phyloP scores from a whole-genome alignment of 352 stramenopile genomes.

The Globisporangium cylindrosporum region DNA sequence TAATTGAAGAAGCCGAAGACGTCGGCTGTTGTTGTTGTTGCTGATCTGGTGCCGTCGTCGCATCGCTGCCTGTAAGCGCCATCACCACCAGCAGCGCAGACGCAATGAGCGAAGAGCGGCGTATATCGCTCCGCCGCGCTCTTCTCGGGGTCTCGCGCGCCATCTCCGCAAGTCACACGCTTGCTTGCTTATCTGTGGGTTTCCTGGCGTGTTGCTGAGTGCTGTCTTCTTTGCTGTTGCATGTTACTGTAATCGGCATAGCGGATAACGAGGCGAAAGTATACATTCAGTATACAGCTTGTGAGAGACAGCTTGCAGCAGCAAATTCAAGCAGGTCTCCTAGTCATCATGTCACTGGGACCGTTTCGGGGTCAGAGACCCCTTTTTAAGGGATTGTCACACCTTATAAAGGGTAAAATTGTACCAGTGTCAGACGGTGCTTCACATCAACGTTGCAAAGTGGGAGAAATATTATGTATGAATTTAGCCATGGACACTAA shows the following conservation, averaged over 20 bases:
- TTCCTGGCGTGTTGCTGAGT: neutral
- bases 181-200: neutral
- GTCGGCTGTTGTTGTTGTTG: neutral
- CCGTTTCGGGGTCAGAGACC: neutral
- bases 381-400: too few species aligned
- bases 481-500: too few species aligned
- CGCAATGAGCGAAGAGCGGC: neutral
- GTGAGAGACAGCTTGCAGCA: neutral
- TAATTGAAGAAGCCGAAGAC: slow-evolving; percentile 10
- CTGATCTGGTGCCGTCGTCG: neutral
- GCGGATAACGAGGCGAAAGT: neutral
- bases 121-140: neutral
- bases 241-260: neutral
- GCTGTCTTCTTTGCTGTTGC: neutral
- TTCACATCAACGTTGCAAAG: too few species aligned
- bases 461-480: too few species aligned
- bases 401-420: too few species aligned
- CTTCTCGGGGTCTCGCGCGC: neutral
- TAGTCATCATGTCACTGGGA: neutral
- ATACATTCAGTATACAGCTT: neutral
- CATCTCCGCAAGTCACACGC: neutral
- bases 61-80: neutral
- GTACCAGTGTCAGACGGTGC: too few species aligned
- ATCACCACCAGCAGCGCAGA: neutral
- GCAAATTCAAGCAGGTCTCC: too few species aligned